phyloP scores from a whole-genome alignment of 2,329 filamentous ascomycete genomes.

The Diaporthe vexans region DNA sequence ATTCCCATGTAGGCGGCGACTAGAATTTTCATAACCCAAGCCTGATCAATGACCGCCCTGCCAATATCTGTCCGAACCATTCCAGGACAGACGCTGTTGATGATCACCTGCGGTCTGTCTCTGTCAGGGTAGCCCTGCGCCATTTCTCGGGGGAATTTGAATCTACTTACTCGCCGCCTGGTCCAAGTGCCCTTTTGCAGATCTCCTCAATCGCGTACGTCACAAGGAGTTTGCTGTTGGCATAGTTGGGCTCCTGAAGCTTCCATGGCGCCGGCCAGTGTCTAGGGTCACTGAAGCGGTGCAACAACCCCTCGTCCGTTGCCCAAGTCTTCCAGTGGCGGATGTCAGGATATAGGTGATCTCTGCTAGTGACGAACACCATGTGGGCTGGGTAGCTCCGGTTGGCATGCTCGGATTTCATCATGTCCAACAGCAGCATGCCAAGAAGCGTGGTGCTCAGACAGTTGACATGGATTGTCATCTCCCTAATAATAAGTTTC shows the following conservation, averaged over 20 bases:
- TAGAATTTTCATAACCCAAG: background rate
- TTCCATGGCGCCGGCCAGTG: background rate
- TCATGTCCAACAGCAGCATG: slow-evolving; percentile 1
- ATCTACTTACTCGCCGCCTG: background rate
- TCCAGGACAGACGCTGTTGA: slow-evolving; percentile 1
- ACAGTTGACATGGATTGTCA: background rate
- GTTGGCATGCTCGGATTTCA: background rate
- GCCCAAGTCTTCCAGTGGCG: background rate
- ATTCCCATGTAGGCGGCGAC: background rate
- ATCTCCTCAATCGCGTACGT: slow-evolving; percentile 11
- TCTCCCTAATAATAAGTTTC: background rate
- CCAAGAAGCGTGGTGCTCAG: background rate
- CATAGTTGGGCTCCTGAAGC: slow-evolving; percentile 4
- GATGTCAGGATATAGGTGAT: background rate
- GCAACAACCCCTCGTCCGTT: background rate
- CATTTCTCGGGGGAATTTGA: rapidly evolving
- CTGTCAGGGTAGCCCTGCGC: background rate
- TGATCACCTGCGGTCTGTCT: background rate
- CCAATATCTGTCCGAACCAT: background rate
- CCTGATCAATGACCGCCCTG: background rate
- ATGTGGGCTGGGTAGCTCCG: background rate
- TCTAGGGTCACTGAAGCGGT: background rate
- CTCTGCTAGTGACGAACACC: background rate
- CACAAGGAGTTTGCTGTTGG: background rate
- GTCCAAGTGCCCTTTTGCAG: background rate